These are phyloP conservation scores for Sporothrix luriei DNA, from an alignment of 2,329 filamentous ascomycete genomes.

Conservation along the genomic window DNA sequence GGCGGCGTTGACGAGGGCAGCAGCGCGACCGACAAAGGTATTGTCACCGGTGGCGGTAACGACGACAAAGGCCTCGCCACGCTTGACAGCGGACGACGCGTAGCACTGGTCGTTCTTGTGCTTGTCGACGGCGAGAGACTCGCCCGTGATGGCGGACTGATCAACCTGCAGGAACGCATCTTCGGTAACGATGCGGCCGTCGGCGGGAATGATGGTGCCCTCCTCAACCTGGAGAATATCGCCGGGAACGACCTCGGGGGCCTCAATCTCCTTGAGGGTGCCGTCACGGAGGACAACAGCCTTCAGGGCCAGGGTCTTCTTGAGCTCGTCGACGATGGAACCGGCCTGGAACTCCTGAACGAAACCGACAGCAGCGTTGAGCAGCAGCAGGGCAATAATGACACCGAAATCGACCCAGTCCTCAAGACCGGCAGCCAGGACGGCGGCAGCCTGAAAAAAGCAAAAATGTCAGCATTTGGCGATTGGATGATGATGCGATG, in stretches of 20 bases:
- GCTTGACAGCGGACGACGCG: conserved; percentile 85
- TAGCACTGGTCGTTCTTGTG: conserved; percentile 79
- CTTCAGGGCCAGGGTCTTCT: conserved; percentile 77
- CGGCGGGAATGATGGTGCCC: conserved; percentile 88
- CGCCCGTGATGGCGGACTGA: conserved; percentile 88
- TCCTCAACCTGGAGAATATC: conserved; percentile 90
- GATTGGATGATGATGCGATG: background rate
- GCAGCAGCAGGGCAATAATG: conserved; percentile 74
- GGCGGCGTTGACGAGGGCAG: conserved; percentile 79
- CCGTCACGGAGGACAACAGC: conserved; percentile 84
- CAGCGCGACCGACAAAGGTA: conserved; percentile 87
- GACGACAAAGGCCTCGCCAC: conserved; percentile 81
- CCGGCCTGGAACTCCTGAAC: conserved; percentile 88
- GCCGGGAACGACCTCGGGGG: conserved; percentile 81
- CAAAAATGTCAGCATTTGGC: conserved; percentile 11
- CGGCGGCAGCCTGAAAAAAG: conserved; percentile 63
- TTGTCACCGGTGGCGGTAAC: conserved; percentile 84
- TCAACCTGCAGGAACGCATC: conserved; percentile 86
- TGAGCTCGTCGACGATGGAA: conserved; percentile 86
- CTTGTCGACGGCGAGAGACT: conserved; percentile 90
- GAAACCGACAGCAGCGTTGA: conserved; percentile 86
- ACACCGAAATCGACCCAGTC: conserved; percentile 95
- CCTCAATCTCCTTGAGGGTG: conserved; percentile 74
- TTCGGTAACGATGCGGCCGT: conserved; percentile 82
- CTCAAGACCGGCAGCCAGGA: conserved; percentile 79